These are phyloP conservation scores for Patellifolia procumbens DNA, from an alignment of 179 eudicot species.

Conservation along the genomic window DNA sequence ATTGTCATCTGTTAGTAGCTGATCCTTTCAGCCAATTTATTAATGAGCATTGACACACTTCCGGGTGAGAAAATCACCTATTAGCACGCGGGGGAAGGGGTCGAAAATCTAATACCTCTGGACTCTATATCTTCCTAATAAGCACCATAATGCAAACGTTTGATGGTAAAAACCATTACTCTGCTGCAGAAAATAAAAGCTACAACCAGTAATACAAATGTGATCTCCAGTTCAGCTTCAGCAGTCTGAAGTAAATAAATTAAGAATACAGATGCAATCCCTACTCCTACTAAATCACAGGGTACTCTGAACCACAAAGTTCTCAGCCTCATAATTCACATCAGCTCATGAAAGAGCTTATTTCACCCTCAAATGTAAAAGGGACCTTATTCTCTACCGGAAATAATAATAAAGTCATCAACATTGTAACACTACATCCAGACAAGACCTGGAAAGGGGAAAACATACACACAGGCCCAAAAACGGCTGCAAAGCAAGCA, in stretches of 20 bases:
- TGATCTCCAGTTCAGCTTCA: conserved; percentile 20
- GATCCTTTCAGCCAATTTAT: too few species aligned
- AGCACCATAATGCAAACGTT: background rate
- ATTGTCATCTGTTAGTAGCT: too few species aligned
- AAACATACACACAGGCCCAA: conserved; percentile 13
- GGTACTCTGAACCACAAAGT: conserved; percentile 16
- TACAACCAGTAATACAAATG: conserved; percentile 18
- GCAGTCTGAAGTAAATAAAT: conserved; percentile 25
- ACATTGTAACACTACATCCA: conserved; percentile 20
- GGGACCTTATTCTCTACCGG: conserved; percentile 31
- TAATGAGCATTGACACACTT: too few species aligned
- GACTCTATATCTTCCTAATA: too few species aligned
- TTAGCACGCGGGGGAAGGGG: too few species aligned
- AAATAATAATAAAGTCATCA: conserved; percentile 25
- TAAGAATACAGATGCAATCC: conserved; percentile 33
- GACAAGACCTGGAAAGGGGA: conserved; percentile 12
- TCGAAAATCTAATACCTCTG: too few species aligned
- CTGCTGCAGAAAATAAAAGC: conserved; percentile 1
- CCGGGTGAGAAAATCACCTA: too few species aligned
- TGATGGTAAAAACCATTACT: background rate
- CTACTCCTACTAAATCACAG: conserved; percentile 24
- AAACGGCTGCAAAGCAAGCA: conserved; percentile 21
- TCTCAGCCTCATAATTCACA: conserved; percentile 30
- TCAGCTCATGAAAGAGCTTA: conserved; percentile 26
- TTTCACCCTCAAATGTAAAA: conserved; percentile 18